Evolutionary conservation across 129 eudicot species (phyloP).

Genomic region (Chrysanthemum makinoi): DNA sequence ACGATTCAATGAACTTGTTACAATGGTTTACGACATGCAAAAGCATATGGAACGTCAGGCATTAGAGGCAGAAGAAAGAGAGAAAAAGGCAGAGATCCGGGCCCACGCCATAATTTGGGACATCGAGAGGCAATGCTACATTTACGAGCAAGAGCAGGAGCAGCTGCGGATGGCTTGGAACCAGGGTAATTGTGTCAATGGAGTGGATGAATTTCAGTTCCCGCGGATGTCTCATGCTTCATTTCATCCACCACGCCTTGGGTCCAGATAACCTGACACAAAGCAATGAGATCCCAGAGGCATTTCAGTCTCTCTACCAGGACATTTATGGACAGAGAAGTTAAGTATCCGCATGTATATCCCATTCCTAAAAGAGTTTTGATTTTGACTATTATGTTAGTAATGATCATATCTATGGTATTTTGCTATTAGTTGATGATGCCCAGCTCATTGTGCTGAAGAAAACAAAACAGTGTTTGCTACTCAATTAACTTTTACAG

Average conservation of each 20-base stretch:
- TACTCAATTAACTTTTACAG: no score
- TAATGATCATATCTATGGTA: no score
- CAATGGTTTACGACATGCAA: not conserved
- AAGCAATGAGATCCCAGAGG: not conserved
- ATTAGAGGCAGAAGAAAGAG: slow-evolving; percentile 3
- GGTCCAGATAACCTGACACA: not conserved
- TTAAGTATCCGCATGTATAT: not conserved
- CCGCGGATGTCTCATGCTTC: not conserved
- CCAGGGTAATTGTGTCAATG: not conserved
- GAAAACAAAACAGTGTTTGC: no score
- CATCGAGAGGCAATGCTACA: slow-evolving; percentile 11
- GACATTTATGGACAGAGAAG: not conserved
- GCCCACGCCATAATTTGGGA: slow-evolving; percentile 10
- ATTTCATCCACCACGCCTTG: not conserved
- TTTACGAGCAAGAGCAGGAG: slow-evolving; percentile 7
- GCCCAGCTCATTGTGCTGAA: no score
- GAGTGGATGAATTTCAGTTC: slow-evolving; percentile 5
- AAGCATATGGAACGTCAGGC: slow-evolving; percentile 12
- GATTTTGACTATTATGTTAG: no score
- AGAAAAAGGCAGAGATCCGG: slow-evolving; percentile 8
- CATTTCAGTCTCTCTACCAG: slow-evolving; percentile 1
- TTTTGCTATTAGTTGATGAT: no score
- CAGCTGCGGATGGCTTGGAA: slow-evolving; percentile 12
- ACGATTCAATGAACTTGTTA: not conserved
- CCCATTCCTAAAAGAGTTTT: no score